phyloP scores from a whole-genome alignment of 345 rosid genomes.

The Hevea brasiliensis region DNA sequence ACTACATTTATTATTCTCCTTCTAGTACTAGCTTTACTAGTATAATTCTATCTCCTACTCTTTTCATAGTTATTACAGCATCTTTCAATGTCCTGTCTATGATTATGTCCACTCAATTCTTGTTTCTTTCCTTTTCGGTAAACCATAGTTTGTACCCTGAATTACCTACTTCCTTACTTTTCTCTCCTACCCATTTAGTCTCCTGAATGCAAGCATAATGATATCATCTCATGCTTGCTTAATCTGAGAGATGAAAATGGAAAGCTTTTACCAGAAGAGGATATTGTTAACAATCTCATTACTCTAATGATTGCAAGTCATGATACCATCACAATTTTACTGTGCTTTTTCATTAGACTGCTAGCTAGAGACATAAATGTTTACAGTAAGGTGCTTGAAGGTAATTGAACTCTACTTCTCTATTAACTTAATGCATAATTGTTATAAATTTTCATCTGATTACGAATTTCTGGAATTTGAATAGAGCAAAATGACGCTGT shows the following conservation, averaged over 20 bases:
- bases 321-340: slow-evolving; percentile 16
- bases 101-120: no score
- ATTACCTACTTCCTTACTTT: no score
- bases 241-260: slow-evolving; percentile 28
- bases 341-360: slow-evolving; percentile 12
- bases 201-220: no score
- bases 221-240: slow-evolving; percentile 10
- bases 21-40: no score
- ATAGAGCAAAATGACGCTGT: slow-evolving; percentile 26
- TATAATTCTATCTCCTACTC: no score
- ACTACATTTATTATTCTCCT: no score
- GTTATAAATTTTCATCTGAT: neutral
- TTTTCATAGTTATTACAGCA: no score
- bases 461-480: neutral
- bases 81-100: no score
- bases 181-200: no score
- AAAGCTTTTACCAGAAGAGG: slow-evolving; percentile 20
- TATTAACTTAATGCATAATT: neutral
- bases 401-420: neutral
- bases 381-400: slow-evolving; percentile 18
- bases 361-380: slow-evolving; percentile 10
- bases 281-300: slow-evolving; percentile 17
- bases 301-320: slow-evolving; percentile 25
- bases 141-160: no score
- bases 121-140: no score